Evolutionary conservation across 2,329 filamentous ascomycete species (phyloP).

Genomic region (Colletotrichum sansevieriae): DNA sequence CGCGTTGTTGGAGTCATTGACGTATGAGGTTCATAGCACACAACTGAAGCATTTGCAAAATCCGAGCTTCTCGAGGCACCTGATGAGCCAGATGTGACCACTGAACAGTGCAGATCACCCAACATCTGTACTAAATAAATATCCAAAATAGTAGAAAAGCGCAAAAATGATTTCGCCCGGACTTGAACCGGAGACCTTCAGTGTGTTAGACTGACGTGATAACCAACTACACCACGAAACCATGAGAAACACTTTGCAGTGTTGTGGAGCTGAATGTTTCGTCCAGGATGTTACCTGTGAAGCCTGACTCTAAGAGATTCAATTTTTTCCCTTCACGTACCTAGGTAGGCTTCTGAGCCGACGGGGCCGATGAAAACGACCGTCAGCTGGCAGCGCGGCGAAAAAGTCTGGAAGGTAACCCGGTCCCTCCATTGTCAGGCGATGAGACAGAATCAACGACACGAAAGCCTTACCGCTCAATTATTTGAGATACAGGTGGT

Average conservation of each 20-base stretch:
- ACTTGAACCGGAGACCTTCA: constrained; percentile 47
- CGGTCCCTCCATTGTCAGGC: no score
- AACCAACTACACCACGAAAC: constrained; percentile 57
- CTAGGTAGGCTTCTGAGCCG: no score
- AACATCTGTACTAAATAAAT: neutral
- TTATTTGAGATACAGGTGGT: no score
- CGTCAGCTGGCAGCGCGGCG: no score
- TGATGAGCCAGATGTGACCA: neutral
- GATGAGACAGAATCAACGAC: no score
- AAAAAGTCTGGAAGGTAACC: no score
- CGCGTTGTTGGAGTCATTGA: constrained; percentile 70
- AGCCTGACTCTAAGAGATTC: no score
- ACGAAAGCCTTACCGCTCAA: no score
- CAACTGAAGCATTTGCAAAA: neutral
- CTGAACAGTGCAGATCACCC: neutral
- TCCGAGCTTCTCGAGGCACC: no score
- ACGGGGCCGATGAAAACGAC: no score
- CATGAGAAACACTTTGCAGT: neutral
- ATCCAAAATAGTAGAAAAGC: neutral
- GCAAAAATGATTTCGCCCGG: constrained; percentile 41
- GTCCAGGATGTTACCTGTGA: no score
- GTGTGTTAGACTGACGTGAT: constrained; percentile 63
- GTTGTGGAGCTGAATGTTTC: neutral
- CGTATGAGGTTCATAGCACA: constrained; percentile 26
- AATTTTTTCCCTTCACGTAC: no score